These are phyloP conservation scores for Iberis pinnata DNA, from an alignment of 345 rosid species.

Conservation along the genomic window DNA sequence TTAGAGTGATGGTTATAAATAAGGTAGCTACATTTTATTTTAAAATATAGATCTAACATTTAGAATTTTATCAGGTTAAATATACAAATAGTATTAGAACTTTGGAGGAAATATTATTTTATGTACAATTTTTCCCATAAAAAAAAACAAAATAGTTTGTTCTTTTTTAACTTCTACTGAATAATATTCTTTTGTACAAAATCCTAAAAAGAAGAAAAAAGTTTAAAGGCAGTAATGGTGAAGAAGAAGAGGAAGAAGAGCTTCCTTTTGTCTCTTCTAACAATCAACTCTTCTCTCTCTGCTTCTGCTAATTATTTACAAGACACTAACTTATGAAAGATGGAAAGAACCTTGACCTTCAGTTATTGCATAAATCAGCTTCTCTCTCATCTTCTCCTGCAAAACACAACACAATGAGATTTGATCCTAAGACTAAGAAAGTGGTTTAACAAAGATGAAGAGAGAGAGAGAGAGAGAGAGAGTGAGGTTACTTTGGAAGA, in stretches of 20 bases:
- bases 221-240: too few relatives aligned
- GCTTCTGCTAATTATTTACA: conserved; percentile 29
- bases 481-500: conserved; percentile 61
- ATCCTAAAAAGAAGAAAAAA: conserved; percentile 22
- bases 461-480: conserved; percentile 9
- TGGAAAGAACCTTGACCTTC: conserved; percentile 99
- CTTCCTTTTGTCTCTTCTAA: conserved; percentile 17
- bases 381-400: conserved; percentile 94
- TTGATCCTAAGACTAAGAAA: conserved; percentile 14
- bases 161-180: conserved; percentile 2
- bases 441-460: neutral
- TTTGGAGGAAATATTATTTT: too few relatives aligned
- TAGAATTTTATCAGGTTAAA: too few relatives aligned
- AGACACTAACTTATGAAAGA: conserved; percentile 57
- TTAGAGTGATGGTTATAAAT: too few relatives aligned
- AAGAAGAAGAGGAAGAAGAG: too few relatives aligned
- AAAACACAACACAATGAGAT: conserved; percentile 19
- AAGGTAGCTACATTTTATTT: too few relatives aligned
- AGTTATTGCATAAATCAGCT: conserved; percentile 73
- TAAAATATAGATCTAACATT: too few relatives aligned
- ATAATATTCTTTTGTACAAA: conserved; percentile 26
- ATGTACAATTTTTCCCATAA: conserved; percentile 11
- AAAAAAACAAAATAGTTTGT: conserved; percentile 11
- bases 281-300: conserved; percentile 16
- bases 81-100: too few relatives aligned